phyloP scores from a whole-genome alignment of 257 asterid genomes.

The Salvia splendens region DNA sequence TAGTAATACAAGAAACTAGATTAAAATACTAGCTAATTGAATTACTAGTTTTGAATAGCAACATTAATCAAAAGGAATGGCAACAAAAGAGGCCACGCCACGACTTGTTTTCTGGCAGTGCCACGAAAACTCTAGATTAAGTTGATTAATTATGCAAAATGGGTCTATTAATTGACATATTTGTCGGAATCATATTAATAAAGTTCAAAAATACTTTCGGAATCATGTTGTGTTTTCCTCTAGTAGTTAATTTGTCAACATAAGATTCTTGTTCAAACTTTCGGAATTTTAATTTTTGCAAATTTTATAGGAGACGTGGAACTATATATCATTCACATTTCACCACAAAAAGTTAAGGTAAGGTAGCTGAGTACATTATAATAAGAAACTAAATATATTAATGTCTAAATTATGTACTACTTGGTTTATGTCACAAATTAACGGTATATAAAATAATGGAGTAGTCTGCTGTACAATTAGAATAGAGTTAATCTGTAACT shows the following conservation, averaged over 20 bases:
- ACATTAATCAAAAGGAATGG: conserved; percentile 17
- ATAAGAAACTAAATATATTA: too few species aligned
- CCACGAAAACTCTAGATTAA: neutral
- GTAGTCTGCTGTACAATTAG: too few species aligned
- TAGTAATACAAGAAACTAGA: neutral
- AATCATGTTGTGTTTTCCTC: neutral
- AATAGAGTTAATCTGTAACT: too few species aligned
- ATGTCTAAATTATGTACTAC: too few species aligned
- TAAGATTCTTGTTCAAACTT: conserved; percentile 12
- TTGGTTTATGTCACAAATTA: too few species aligned
- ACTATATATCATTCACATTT: too few species aligned
- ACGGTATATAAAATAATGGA: too few species aligned
- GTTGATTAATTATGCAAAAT: neutral
- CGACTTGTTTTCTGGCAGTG: conserved; percentile 4
- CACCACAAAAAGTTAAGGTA: too few species aligned
- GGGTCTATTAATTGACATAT: neutral
- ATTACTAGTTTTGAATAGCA: neutral
- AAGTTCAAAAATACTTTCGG: neutral
- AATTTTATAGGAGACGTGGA: conserved; percentile 8
- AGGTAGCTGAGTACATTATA: too few species aligned
- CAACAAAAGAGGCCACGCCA: conserved; percentile 27
- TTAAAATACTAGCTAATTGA: neutral
- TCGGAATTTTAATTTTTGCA: neutral
- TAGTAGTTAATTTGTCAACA: neutral
- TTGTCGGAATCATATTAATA: neutral